A percentile compares a stretch with the other conserved stretches of the same genome.
Conservation (phyloP, 2,329 filamentous ascomycete genomes). For the Neospermospora avenae region DNA sequence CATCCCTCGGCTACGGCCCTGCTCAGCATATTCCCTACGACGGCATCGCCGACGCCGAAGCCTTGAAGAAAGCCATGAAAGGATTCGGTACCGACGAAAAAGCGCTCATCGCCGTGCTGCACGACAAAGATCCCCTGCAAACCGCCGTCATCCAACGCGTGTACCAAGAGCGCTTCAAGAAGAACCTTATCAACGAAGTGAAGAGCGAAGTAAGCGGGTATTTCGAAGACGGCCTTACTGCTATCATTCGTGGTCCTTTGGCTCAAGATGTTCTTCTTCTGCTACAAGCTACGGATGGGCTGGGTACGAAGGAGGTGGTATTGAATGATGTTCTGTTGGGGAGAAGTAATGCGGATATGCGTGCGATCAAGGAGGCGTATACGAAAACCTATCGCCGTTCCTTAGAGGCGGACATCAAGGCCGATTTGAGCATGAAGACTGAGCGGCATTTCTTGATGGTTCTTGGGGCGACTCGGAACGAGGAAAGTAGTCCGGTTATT, state of each 20-base stretch:
- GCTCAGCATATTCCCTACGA: constrained; percentile 69
- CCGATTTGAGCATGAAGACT: constrained; percentile 82
- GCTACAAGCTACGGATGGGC: constrained; percentile 68
- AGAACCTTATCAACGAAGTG: constrained; percentile 72
- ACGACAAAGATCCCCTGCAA: constrained; percentile 74
- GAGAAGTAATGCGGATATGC: constrained; percentile 82
- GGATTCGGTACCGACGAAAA: constrained; percentile 89
- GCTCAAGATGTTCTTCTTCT: constrained; percentile 70
- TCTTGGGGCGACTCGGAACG: constrained; percentile 67
- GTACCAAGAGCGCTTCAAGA: constrained; percentile 62
- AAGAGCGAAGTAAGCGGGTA: constrained; percentile 73
- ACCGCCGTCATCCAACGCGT: constrained; percentile 64
- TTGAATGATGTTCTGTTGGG: constrained; percentile 84
- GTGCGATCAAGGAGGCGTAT: constrained; percentile 80
- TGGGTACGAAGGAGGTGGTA: constrained; percentile 81
- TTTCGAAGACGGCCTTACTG: constrained; percentile 71
- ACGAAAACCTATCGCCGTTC: constrained; percentile 60
- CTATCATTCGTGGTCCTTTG: constrained; percentile 75
- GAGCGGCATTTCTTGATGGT: constrained; percentile 83
- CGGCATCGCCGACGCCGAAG: constrained; percentile 64
- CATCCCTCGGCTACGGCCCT: constrained; percentile 72
- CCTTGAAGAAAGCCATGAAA: constrained; percentile 81
- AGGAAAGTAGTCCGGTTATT: constrained; percentile 73
- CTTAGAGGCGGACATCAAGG: constrained; percentile 70
- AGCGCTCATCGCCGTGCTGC: constrained; percentile 65